Evolutionary conservation across 2,329 filamentous ascomycete genomes (phyloP), one percentile per base, ranked within the genome.

Genomic region (Fusarium goolgardi): DNA sequence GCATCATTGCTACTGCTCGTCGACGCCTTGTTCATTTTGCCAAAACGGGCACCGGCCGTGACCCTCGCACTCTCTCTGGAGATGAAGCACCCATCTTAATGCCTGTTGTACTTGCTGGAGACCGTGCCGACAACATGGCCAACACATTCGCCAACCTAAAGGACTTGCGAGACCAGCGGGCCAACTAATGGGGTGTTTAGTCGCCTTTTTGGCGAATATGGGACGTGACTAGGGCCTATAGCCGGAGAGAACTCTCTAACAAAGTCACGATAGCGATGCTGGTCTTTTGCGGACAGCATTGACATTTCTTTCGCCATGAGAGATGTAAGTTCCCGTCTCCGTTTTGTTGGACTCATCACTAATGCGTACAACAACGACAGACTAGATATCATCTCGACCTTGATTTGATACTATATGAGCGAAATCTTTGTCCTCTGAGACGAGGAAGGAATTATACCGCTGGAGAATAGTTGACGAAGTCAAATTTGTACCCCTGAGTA

Each of bases 1-100:
- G 25, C 8, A 39, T 55, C 12, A n/a, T 55, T 18, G 32, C 43
- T 3, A 39, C 32, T 31, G 32, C 52, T 37, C 52, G 32, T 6
- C 43, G 52, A 11, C 52, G 52, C 3, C 23, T 55, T 16, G 43
- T 55, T 6, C 25, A 39, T 6, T 55, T 55, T 15, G 20, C 52
- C 25, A 35, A 31, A 11, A 31, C 3, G 3, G 52, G 52, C 32
- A 39, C 25, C 20, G 16, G 11, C 3, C n/a, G 7, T 15, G 52
- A 23, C 15, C 23, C 25, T 4, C 11, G 7, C 13, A 11, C 49
- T 15, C 32, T 21, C 12, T 7, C n/a, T 15, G 32, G 32, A 29
- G 32, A 37, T 6, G 29, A 31, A 13, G 20, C 12, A 9, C 32
- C 29, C 6, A 6, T 16, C 9, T 16, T 55, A 3, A n/a, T 39